A percentile compares a stretch with the other conserved stretches of the same genome.
These are phyloP conservation scores for Pleurotus sapidus DNA, from an alignment of 768 basidiomycete species.

Conservation along the genomic window DNA sequence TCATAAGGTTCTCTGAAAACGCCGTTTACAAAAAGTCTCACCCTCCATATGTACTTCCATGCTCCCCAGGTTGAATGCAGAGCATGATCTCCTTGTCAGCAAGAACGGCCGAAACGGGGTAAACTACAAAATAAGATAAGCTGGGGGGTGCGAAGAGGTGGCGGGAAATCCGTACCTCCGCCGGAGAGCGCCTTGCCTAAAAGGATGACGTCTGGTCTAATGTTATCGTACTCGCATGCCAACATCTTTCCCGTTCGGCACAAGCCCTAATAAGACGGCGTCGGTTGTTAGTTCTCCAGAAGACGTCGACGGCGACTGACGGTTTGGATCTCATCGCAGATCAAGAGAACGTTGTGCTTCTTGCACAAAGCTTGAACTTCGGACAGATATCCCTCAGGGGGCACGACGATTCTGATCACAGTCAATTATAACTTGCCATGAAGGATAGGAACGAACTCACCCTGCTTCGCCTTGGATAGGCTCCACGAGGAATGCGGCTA, in stretches of 20 bases:
- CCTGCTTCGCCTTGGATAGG: conserved; percentile 99
- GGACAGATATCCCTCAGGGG: conserved; percentile 81
- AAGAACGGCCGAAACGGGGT: conserved; percentile 94
- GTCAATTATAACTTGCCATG: neutral
- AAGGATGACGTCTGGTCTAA: conserved; percentile 89
- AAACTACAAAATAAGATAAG: conserved; percentile 47
- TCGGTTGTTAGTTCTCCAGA: neutral
- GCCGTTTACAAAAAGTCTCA: conserved; percentile 30
- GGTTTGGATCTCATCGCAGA: conserved; percentile 98
- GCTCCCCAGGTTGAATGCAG: conserved; percentile 92
- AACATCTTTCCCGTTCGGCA: conserved; percentile 94
- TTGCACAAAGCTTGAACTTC: conserved; percentile 82
- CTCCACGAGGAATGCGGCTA: conserved; percentile 94
- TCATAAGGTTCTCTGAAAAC: conserved; percentile 1
- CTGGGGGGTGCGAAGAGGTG: neutral
- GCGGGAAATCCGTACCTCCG: conserved; percentile 58
- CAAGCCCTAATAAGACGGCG: conserved; percentile 56
- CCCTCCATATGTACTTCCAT: conserved; percentile 96
- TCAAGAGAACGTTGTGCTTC: conserved; percentile 90
- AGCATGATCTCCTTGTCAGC: conserved; percentile 92
- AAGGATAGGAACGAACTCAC: conserved; percentile 38
- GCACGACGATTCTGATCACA: conserved; percentile 78
- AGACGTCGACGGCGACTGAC: conserved; percentile 34
- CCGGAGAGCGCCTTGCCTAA: conserved; percentile 97
- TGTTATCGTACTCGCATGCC: conserved; percentile 80